phyloP scores from a whole-genome alignment of 2,329 filamentous ascomycete species.

The Aspergillus pseudonomiae region DNA sequence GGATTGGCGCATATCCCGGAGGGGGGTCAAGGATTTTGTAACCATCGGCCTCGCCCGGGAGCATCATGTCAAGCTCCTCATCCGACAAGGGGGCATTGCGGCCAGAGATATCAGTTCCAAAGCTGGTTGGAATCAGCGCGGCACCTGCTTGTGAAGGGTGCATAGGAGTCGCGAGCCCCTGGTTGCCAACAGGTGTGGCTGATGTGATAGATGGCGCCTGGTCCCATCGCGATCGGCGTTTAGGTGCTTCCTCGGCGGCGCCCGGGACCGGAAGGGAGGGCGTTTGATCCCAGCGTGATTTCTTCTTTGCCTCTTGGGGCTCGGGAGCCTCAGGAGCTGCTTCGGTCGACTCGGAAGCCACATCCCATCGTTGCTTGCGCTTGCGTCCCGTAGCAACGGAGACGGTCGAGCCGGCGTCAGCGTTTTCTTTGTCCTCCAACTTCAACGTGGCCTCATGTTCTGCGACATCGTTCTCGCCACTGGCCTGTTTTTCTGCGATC shows the following conservation, averaged over 20 bases:
- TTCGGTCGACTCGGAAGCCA: conserved; percentile 61
- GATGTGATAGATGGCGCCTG: conserved; percentile 71
- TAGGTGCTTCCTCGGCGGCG: conserved; percentile 60
- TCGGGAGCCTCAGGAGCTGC: conserved; percentile 53
- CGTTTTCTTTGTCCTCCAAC: conserved; percentile 72
- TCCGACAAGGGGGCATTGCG: conserved; percentile 85
- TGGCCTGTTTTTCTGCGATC: conserved; percentile 74
- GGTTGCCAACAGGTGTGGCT: conserved; percentile 73
- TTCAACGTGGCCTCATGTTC: conserved; percentile 76
- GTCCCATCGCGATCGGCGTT: conserved; percentile 87
- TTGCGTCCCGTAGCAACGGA: conserved; percentile 68
- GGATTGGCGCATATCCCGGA: conserved; percentile 84
- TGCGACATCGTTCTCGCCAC: conserved; percentile 60
- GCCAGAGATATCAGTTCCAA: conserved; percentile 78
- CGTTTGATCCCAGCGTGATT: conserved; percentile 86
- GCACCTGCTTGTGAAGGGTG: conserved; percentile 66
- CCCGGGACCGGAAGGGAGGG: conserved; percentile 57
- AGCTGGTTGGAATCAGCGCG: conserved; percentile 60
- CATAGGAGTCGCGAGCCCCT: conserved; percentile 76
- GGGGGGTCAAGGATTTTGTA: conserved; percentile 92
- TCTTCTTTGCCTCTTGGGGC: conserved; percentile 66
- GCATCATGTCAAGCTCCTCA: conserved; percentile 88
- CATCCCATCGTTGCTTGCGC: conserved; percentile 95
- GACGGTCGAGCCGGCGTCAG: conserved; percentile 69
- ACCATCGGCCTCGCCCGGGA: conserved; percentile 73